Conservation (phyloP, 805 yeast genomes). For the Blastobotrys americana region DNA sequence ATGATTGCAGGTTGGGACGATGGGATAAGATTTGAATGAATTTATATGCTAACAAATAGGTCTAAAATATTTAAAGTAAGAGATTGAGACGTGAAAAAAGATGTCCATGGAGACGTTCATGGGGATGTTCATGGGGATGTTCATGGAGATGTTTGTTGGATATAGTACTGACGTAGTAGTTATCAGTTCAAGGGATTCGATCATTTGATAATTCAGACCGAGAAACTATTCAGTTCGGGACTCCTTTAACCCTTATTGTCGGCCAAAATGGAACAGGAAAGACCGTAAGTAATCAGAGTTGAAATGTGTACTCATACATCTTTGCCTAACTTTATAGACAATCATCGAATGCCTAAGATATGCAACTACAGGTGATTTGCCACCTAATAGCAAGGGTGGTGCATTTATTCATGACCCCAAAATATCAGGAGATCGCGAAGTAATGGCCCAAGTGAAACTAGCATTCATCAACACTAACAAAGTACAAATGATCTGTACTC, state of each 20-base stretch:
- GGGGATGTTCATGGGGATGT: neutral
- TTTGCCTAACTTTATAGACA: constrained; percentile 37
- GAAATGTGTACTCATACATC: neutral
- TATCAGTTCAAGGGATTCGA: constrained; percentile 79
- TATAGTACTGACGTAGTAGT: constrained; percentile 31
- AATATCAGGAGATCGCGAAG: constrained; percentile 55
- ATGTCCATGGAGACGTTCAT: no score
- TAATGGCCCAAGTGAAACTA: constrained; percentile 82
- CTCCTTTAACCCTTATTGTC: constrained; percentile 86
- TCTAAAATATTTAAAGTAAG: no score
- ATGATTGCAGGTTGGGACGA: no score
- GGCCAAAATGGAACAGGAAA: constrained; percentile 97
- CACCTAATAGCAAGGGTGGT: constrained; percentile 94
- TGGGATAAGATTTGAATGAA: no score
- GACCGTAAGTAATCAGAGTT: constrained; percentile 38
- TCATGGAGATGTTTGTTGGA: constrained; percentile 6
- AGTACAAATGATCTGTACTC: constrained; percentile 73
- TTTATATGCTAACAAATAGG: no score
- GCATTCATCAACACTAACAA: constrained; percentile 73
- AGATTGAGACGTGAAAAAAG: no score
- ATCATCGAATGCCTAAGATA: constrained; percentile 89
- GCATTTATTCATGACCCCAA: constrained; percentile 94
- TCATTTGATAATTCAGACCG: constrained; percentile 81
- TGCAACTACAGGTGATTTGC: constrained; percentile 92
- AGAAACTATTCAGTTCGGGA: constrained; percentile 82